Percentiles rank a stretch among this genome's conserved stretches.
Evolutionary conservation across 768 basidiomycete genomes (phyloP).

Genomic region (Boletus subcaerulescens): DNA sequence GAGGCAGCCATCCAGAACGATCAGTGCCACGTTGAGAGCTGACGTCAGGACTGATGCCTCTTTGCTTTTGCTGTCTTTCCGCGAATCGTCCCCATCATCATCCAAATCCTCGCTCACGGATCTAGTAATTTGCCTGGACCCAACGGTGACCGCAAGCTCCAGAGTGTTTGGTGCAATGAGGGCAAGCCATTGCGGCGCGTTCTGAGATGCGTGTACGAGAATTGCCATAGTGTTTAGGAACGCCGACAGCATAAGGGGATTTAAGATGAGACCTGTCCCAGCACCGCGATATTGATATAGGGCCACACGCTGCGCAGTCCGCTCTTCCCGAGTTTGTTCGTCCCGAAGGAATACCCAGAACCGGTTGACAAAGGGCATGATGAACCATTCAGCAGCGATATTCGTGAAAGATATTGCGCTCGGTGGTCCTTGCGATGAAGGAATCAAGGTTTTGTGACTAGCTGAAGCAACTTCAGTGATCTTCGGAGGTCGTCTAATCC

Average conservation of each 20-base stretch:
- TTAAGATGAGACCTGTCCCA: constrained; percentile 81
- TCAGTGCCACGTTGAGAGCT: constrained; percentile 73
- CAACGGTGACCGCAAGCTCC: constrained; percentile 79
- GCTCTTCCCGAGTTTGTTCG: constrained; percentile 70
- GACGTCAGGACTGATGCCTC: constrained; percentile 74
- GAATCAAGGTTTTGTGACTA: constrained; percentile 17
- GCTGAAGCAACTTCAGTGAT: constrained; percentile 41
- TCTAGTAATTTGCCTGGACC: constrained; percentile 58
- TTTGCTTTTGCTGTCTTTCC: constrained; percentile 34
- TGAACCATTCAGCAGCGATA: constrained; percentile 84
- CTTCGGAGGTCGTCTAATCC: constrained; percentile 49
- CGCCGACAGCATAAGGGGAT: constrained; percentile 71
- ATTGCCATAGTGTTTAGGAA: constrained; percentile 75
- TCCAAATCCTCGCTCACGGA: constrained; percentile 35
- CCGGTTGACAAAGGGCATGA: constrained; percentile 86
- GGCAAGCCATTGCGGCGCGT: constrained; percentile 77
- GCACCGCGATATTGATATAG: constrained; percentile 62
- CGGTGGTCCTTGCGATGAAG: constrained; percentile 5
- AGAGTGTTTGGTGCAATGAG: constrained; percentile 79
- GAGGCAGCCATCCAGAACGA: constrained; percentile 70
- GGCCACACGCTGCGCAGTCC: constrained; percentile 56
- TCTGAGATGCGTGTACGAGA: constrained; percentile 77
- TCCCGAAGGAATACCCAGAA: constrained; percentile 95
- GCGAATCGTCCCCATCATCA: constrained; percentile 30
- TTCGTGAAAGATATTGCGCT: constrained; percentile 48